Base-by-base conservation (phyloP, 2,329 filamentous ascomycete genomes). In the Cryphonectria japonica region DNA sequence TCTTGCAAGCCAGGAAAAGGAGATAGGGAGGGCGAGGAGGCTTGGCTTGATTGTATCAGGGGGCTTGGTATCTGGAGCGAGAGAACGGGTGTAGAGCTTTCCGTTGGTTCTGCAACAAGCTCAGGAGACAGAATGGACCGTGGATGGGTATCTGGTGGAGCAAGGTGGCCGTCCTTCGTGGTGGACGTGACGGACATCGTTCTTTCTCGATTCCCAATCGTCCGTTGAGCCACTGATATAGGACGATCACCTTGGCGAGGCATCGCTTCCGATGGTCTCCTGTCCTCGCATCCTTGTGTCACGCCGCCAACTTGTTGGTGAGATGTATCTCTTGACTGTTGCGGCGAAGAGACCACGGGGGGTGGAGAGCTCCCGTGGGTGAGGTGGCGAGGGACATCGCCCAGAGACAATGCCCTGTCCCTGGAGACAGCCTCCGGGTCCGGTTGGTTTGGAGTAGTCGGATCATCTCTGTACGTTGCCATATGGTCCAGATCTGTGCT, bases 1-100 rank as follows among this genome's bases (percentile, higher is more conserved):
- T 95, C 92, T 2, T 86, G 85, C 74, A 89, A 93, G 6, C 84
- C 80, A 1, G 93, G 93, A 73, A 96, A 95, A 0, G 92, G 91
- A 4, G 88, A 87, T 5, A 85, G 80, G 4, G 81, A 77, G 0
- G 85, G 84, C 1, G 86, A 85, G 0, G 85, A 85, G 29, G 78
- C 78, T 34, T 81, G 82, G 69, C 84, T 87, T 8, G 81, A 79
- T 61, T 80, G 82, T 64, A 80, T 79, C 19, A 80, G 79, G 2
- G 81, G 81, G 61, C 82, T 83, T 0, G 86, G 84, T 41, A 88
- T 88, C 22, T 83, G 81, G 11, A 88, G 77, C 26, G 75, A 75
- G 8, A 71, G 72, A 7, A 68, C 61, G 26, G 75, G 71, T 16
- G 73, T 75, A 39, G 72, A 70, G 19, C 65, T 39, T 32, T 72